phyloP scores from a whole-genome alignment of 495 filamentous ascomycete species.

The Xylaria nigripes region DNA sequence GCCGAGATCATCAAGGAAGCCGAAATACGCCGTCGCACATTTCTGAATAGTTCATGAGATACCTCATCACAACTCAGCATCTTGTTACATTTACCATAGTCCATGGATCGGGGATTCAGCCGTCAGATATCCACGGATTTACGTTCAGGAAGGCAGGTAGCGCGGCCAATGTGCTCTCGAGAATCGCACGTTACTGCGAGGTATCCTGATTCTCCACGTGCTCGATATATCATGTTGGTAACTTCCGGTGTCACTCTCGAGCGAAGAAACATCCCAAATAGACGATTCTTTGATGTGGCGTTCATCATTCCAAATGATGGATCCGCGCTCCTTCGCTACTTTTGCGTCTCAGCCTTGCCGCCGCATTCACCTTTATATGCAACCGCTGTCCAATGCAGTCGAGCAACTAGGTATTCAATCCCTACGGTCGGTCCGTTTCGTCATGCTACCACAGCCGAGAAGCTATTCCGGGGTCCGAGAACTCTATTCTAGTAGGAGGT shows the following conservation, averaged over 20 bases:
- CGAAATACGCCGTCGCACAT: slow-evolving; percentile 55
- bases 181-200: not conserved
- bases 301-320: slow-evolving; percentile 13
- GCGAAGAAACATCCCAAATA: slow-evolving; percentile 24
- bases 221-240: slow-evolving; percentile 21
- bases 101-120: slow-evolving; percentile 2
- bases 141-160: not conserved
- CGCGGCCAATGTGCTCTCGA: not conserved
- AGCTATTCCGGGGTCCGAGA: not conserved
- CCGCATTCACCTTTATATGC: slow-evolving; percentile 11
- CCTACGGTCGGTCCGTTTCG: slow-evolving; percentile 1
- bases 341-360: slow-evolving; percentile 24
- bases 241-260: slow-evolving; percentile 17
- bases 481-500: not conserved
- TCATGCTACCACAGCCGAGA: slow-evolving; percentile 2
- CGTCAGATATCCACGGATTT: not conserved
- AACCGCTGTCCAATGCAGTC: slow-evolving; percentile 12
- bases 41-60: slow-evolving; percentile 36
- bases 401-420: slow-evolving; percentile 14
- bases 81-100: slow-evolving; percentile 9
- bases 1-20: slow-evolving; percentile 74
- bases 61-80: slow-evolving; percentile 1
- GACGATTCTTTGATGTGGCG: slow-evolving; percentile 24
- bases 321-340: slow-evolving; percentile 12
- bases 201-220: not conserved